Conservation (phyloP, 345 rosid genomes). For the Ceriops tagal region DNA sequence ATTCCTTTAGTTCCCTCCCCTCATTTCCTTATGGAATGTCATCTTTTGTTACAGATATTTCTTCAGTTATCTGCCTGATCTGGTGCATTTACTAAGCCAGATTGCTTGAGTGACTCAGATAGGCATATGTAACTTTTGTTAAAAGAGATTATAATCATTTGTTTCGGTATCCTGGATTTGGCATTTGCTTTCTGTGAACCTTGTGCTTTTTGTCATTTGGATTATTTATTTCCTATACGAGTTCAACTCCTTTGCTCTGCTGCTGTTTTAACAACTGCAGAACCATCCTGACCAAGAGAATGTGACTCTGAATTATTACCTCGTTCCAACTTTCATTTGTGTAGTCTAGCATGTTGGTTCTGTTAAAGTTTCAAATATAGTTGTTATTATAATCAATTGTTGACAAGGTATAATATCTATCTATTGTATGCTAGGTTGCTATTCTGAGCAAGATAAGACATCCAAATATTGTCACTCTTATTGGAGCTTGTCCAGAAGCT, state of each 20-base stretch:
- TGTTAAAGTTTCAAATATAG: neutral
- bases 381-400: neutral
- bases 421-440: constrained; percentile 53
- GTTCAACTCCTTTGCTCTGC: neutral
- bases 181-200: too few relatives aligned
- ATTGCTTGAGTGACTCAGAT: neutral
- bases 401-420: constrained; percentile 7
- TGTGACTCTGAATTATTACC: neutral
- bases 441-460: constrained; percentile 82
- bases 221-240: neutral
- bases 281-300: neutral
- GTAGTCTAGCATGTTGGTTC: neutral
- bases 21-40: too few relatives aligned
- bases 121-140: neutral
- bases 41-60: too few relatives aligned
- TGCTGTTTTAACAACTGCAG: constrained; percentile 9
- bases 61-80: too few relatives aligned
- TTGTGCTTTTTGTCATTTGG: neutral
- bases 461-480: constrained; percentile 76
- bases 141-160: neutral
- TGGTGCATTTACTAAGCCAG: too few relatives aligned
- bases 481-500: constrained; percentile 89
- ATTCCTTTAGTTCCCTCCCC: too few relatives aligned
- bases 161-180: too few relatives aligned
- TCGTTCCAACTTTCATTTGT: neutral